phyloP scores from a whole-genome alignment of 208 protist species.

The Leishmania gerbilli region DNA sequence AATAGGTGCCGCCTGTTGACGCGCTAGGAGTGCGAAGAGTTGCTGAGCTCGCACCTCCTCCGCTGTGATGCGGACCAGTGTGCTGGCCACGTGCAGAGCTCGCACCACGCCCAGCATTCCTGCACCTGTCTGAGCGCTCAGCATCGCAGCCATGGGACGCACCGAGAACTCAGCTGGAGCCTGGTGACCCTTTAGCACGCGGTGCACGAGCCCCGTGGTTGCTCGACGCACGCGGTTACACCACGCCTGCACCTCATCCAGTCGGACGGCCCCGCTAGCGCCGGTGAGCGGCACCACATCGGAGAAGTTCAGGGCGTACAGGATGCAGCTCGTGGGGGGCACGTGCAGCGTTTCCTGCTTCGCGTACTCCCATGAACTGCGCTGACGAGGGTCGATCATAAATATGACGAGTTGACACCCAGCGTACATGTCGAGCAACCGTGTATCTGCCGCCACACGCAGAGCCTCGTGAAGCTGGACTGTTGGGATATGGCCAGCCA shows the following conservation, averaged over 20 bases:
- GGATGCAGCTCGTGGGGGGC: slow-evolving; percentile 55
- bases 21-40: slow-evolving; percentile 24
- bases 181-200: slow-evolving; percentile 41
- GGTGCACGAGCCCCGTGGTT: slow-evolving; percentile 49
- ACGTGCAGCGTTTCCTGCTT: slow-evolving; percentile 55
- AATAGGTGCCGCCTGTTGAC: slow-evolving; percentile 24
- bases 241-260: slow-evolving; percentile 47
- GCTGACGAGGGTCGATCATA: slow-evolving; percentile 62
- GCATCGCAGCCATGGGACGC: slow-evolving; percentile 43
- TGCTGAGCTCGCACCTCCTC: slow-evolving; percentile 48
- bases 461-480: slow-evolving; percentile 36
- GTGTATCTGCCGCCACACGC: slow-evolving; percentile 42
- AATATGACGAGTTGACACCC: slow-evolving; percentile 68
- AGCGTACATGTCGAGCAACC: slow-evolving; percentile 61
- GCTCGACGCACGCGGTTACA: slow-evolving; percentile 43
- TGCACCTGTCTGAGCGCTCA: slow-evolving; percentile 50
- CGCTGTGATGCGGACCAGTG: slow-evolving; percentile 43
- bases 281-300: not conserved
- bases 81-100: slow-evolving; percentile 67
- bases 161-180: slow-evolving; percentile 47
- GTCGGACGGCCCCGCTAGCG: slow-evolving; percentile 29
- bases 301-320: slow-evolving; percentile 72
- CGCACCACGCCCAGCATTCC: slow-evolving; percentile 50
- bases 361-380: slow-evolving; percentile 66
- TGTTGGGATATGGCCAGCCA: slow-evolving; percentile 7